Base-by-base conservation (phyloP, 768 basidiomycete species). In the Rhodosporidiobolus odoratus region DNA sequence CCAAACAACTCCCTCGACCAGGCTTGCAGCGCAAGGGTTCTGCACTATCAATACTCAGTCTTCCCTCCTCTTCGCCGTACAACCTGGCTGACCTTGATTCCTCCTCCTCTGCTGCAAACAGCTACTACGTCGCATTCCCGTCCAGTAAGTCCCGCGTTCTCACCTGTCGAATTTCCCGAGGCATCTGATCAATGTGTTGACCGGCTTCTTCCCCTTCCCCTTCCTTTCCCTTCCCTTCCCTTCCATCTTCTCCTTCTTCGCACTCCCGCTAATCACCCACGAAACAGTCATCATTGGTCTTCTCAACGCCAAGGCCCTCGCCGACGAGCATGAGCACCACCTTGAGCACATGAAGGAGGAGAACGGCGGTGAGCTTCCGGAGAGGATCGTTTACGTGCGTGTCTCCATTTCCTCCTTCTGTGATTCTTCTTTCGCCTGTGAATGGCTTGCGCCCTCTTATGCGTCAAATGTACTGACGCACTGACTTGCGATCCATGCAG, bases 331-430 rank as follows among this genome's bases (percentile, higher is more conserved):
- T 68, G 63, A 69, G 56, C n/a, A 38, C 17, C 76, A 76, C 69
- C 58, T 72, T 53, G 74, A 71, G 53, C 76, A 76, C 69, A 66
- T 71, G 48, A 71, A 73, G 67, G 65, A 73, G 47, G 76, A 71
- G 65, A 74, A 76, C 71, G 76, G 74, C n/a, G 76, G 74, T 45
- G 76, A 76, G 65, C 64, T 68, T 41, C 72, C 71, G 10, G 66
- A 73, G 64, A 60, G 74, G 16, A 70, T 75, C 60, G 59, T 65
- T 61, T 76, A 76, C 68, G 70, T 72, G 23, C 19, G 69, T 50
- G 4, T 17, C 43, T 45, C 23, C 43, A 12, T 45, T 45, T 53
- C 27, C 48, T 50, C 43, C 13, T 21, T 43, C 13, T 25, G 15
- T 27, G 41, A 37, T 34, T 38, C 62, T 35, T 30, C 35, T 23